phyloP scores from a whole-genome alignment of 805 yeast species.

The Suhomyces sp. region DNA sequence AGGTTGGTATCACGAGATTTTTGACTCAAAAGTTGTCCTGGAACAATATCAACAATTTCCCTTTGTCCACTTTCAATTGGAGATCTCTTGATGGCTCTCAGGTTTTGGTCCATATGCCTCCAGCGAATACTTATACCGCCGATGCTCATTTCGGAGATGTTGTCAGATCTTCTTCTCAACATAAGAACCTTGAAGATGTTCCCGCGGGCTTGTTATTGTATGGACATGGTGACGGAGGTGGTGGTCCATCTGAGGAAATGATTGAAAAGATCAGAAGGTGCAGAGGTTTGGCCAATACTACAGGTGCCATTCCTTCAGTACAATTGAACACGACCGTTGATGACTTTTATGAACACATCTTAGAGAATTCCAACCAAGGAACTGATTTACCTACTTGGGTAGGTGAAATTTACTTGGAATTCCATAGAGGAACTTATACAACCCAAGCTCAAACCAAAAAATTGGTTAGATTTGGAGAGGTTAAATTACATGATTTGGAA shows the following conservation, averaged over 20 bases:
- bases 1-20: conserved; percentile 82
- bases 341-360: conserved; percentile 70
- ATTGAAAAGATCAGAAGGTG: conserved; percentile 88
- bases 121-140: conserved; percentile 94
- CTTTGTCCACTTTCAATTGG: conserved; percentile 92
- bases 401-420: conserved; percentile 92
- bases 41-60: conserved; percentile 92
- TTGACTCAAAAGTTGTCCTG: conserved; percentile 93
- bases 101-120: conserved; percentile 96
- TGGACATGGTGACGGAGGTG: conserved; percentile 98
- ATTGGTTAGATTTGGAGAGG: conserved; percentile 74
- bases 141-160: conserved; percentile 93
- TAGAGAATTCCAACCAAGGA: conserved; percentile 65
- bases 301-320: conserved; percentile 78
- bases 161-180: conserved; percentile 71
- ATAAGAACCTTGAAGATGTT: conserved; percentile 78
- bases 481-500: conserved; percentile 82
- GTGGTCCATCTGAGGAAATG: conserved; percentile 96
- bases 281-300: conserved; percentile 80
- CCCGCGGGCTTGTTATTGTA: conserved; percentile 79
- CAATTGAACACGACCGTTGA: conserved; percentile 77
- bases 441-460: conserved; percentile 86
- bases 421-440: conserved; percentile 96
- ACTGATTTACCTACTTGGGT: conserved; percentile 76
- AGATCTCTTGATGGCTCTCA: conserved; percentile 92